Conservation (phyloP, 441 rosid genomes). For the Eutrema salsugineum region DNA sequence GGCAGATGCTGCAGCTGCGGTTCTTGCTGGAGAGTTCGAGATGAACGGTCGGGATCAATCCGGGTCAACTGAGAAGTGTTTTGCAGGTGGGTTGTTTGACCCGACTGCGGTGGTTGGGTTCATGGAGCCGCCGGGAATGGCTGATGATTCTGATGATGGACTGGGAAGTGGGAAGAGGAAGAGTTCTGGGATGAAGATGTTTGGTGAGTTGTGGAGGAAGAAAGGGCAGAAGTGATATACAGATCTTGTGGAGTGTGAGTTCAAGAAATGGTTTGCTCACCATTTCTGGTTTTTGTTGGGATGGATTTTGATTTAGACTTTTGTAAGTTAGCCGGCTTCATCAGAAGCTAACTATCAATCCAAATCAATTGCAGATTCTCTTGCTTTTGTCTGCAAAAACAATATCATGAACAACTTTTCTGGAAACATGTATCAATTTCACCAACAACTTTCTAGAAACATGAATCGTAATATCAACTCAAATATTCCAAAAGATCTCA, state of each 20-base stretch:
- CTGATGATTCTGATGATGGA: conserved; percentile 60
- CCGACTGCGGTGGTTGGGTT: conserved; percentile 44
- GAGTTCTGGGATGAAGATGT: conserved; percentile 74
- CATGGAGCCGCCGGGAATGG: conserved; percentile 59
- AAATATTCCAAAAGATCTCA: not conserved
- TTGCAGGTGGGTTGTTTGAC: conserved; percentile 56
- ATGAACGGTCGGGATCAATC: conserved; percentile 58
- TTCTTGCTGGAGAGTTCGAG: conserved; percentile 69
- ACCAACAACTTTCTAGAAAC: not conserved
- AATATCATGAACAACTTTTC: not conserved
- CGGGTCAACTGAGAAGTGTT: conserved; percentile 77
- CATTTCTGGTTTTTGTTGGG: conserved; percentile 29
- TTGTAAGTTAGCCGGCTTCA: conserved; percentile 16
- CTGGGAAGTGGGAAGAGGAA: conserved; percentile 70
- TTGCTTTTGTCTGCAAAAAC: conserved; percentile 13
- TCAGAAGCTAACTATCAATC: conserved; percentile 18
- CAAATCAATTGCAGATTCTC: conserved; percentile 1
- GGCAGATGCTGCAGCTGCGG: conserved; percentile 92
- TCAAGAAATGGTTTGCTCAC: conserved; percentile 25
- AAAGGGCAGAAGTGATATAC: conserved; percentile 58
- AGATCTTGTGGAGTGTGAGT: not conserved
- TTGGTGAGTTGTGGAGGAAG: conserved; percentile 92
- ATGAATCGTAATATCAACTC: not conserved
- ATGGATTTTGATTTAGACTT: conserved; percentile 2
- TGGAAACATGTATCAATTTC: not conserved